Conservation (phyloP, 164 flowering plant species). For the Macadamia integrifolia region DNA sequence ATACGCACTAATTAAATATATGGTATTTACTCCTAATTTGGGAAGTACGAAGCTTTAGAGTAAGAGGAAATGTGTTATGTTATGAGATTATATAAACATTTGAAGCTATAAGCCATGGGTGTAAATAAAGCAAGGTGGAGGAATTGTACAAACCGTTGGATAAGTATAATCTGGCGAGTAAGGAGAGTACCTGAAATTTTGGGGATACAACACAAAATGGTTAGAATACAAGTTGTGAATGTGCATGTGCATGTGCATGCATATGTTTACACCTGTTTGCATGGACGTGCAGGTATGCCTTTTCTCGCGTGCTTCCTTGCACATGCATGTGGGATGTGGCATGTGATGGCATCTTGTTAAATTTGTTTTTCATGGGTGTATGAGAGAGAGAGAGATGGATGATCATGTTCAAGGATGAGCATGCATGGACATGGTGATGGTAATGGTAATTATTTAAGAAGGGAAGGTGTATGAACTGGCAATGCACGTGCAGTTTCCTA, state of each 20-base stretch:
- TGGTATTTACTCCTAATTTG: too few species aligned
- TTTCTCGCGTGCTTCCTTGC: slow-evolving; percentile 1
- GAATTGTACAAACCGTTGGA: slow-evolving; percentile 55
- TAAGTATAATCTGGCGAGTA: slow-evolving; percentile 75
- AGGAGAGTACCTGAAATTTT: slow-evolving; percentile 58
- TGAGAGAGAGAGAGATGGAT: background rate
- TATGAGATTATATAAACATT: too few species aligned
- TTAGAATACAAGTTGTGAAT: background rate
- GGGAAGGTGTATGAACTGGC: slow-evolving; percentile 27
- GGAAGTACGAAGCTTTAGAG: too few species aligned
- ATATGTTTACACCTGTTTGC: too few species aligned
- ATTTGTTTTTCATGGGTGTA: background rate
- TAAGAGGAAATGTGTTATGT: too few species aligned
- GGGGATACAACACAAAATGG: background rate
- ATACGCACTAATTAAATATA: too few species aligned
- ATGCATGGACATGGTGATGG: background rate
- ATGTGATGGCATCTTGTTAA: background rate
- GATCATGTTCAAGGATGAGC: background rate
- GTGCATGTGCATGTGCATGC: background rate
- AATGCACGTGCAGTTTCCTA: slow-evolving; percentile 21
- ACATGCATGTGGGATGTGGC: background rate
- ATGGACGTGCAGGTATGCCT: background rate
- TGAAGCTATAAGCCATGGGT: background rate
- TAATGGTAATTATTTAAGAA: background rate
- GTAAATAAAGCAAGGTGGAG: background rate